Percentiles rank a stretch among this genome's conserved stretches.
These are phyloP conservation scores for Diatrype stigma DNA, from an alignment of 2,329 filamentous ascomycete species.

Conservation along the genomic window DNA sequence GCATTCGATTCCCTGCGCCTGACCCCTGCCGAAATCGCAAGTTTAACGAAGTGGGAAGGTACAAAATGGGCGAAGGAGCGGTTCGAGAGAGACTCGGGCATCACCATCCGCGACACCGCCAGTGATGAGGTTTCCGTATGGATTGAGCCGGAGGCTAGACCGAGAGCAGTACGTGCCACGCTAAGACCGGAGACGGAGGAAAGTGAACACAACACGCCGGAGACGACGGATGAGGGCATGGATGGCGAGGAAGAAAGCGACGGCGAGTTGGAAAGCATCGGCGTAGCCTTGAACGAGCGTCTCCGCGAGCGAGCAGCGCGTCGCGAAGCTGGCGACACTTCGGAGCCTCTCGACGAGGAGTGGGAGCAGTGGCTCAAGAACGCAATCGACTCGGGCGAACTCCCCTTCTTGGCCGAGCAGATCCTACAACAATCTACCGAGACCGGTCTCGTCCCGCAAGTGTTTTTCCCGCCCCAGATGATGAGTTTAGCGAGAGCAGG, in stretches of 20 bases:
- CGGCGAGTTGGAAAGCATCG: slow-evolving; percentile 54
- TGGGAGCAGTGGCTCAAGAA: slow-evolving; percentile 75
- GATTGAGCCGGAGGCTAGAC: slow-evolving; percentile 44
- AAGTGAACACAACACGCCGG: slow-evolving; percentile 28
- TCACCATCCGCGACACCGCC: slow-evolving; percentile 67
- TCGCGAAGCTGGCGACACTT: slow-evolving; percentile 55
- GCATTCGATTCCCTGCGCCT: slow-evolving; percentile 68
- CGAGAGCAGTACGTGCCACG: slow-evolving; percentile 13
- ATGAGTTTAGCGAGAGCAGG: slow-evolving; percentile 52
- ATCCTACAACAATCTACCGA: slow-evolving; percentile 32
- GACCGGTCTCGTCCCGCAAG: slow-evolving; percentile 28
- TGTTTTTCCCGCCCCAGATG: slow-evolving; percentile 48
- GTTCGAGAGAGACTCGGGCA: slow-evolving; percentile 70
- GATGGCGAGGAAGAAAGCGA: slow-evolving; percentile 50
- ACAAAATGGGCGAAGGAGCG: slow-evolving; percentile 79
- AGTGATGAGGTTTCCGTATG: slow-evolving; percentile 63
- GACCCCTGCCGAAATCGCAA: slow-evolving; percentile 65
- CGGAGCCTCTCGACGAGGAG: slow-evolving; percentile 61
- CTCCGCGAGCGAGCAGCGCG: slow-evolving; percentile 60
- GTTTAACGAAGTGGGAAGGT: slow-evolving; percentile 76
- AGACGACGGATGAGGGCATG: slow-evolving; percentile 41
- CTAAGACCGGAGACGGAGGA: slow-evolving; percentile 26
- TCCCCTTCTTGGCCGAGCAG: slow-evolving; percentile 44
- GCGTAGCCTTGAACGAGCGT: slow-evolving; percentile 59
- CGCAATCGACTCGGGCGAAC: slow-evolving; percentile 59